phyloP scores from a whole-genome alignment of 179 eudicot genomes.

The Gypsophila paniculata region DNA sequence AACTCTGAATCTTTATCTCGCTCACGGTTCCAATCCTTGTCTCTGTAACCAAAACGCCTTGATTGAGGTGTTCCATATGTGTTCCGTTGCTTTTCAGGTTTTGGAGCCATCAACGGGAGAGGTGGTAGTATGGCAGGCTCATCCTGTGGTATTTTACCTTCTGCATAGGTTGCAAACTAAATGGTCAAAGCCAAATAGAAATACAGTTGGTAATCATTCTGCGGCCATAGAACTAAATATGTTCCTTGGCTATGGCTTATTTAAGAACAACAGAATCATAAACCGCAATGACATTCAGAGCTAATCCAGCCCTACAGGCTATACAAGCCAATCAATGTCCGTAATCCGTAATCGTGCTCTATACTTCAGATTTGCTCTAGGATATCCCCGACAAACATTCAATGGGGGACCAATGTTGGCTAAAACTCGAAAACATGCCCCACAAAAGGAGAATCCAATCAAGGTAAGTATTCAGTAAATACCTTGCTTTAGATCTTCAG shows the following conservation, averaged over 20 bases:
- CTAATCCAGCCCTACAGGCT: background rate
- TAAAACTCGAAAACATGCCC: background rate
- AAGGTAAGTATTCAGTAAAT: too few species aligned
- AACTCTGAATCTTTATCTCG: conserved; percentile 91
- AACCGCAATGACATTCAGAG: background rate
- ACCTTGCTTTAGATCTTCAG: conserved; percentile 98
- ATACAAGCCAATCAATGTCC: background rate
- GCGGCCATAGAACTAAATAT: background rate
- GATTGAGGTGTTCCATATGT: conserved; percentile 62
- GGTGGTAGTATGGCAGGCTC: conserved; percentile 87
- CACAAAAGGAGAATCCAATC: conserved; percentile 9
- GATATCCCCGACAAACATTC: background rate
- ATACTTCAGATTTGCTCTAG: conserved; percentile 11
- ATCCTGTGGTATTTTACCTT: conserved; percentile 83
- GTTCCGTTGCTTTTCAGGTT: conserved; percentile 59
- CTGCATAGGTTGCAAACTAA: conserved; percentile 37
- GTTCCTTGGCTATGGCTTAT: background rate
- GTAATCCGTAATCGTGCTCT: conserved; percentile 9
- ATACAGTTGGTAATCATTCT: background rate
- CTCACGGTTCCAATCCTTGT: conserved; percentile 80
- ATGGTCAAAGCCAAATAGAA: conserved; percentile 10
- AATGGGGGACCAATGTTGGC: background rate
- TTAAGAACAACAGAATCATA: background rate
- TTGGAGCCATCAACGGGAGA: conserved; percentile 56
- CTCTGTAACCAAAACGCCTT: conserved; percentile 63